phyloP scores from a whole-genome alignment of 768 basidiomycete species.

The Candolleomyces eurysporus region DNA sequence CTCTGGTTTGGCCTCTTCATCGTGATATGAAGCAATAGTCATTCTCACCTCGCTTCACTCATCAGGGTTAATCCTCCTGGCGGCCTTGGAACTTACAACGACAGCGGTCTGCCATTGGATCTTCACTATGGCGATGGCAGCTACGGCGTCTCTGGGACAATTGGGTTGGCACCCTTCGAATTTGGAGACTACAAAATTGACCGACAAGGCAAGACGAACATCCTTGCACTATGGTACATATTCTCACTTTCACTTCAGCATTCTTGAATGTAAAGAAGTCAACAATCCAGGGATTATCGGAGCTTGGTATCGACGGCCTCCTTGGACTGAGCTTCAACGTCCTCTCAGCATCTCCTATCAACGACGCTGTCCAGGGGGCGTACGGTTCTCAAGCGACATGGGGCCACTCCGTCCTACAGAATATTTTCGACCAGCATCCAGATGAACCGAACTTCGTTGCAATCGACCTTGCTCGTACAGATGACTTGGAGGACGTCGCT shows the following conservation, averaged over 20 bases:
- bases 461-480: constrained; percentile 35
- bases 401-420: constrained; percentile 37
- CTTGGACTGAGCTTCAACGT: constrained; percentile 35
- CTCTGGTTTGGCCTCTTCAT: constrained; percentile 23
- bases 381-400: constrained; percentile 27
- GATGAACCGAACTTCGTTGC: constrained; percentile 36
- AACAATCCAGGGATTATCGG: constrained; percentile 11
- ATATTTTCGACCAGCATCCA: constrained; percentile 36
- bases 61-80: constrained; percentile 32
- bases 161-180: constrained; percentile 29
- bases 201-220: constrained; percentile 13
- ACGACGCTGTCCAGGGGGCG: constrained; percentile 17
- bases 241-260: constrained; percentile 9
- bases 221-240: neutral
- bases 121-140: constrained; percentile 35
- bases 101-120: constrained; percentile 25
- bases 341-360: constrained; percentile 26
- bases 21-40: no score
- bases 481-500: constrained; percentile 34
- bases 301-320: constrained; percentile 29
- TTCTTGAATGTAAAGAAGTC: constrained; percentile 25
- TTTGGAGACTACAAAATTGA: constrained; percentile 28
- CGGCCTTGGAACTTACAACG: constrained; percentile 31
- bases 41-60: neutral
- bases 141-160: constrained; percentile 32